Conservation (phyloP, 2,329 filamentous ascomycete species). For the Cadophora sp. region DNA sequence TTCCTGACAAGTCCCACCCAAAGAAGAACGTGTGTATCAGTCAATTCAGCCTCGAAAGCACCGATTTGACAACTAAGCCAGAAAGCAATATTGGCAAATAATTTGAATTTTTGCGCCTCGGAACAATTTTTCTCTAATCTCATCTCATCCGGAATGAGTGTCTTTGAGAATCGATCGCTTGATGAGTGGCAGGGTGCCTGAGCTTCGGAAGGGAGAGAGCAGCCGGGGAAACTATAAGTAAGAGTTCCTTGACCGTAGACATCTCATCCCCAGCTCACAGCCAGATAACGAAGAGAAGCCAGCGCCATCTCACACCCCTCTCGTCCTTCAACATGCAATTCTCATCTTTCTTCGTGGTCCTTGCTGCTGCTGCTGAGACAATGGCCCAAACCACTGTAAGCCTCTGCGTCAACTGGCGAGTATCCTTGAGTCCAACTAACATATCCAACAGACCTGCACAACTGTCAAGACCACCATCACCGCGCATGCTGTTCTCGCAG, state of each 20-base stretch:
- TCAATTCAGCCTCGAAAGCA: background rate
- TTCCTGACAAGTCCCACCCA: background rate
- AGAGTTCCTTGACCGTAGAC: background rate
- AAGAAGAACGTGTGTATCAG: background rate
- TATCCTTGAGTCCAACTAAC: background rate
- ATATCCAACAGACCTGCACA: conserved; percentile 3
- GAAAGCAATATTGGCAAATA: background rate
- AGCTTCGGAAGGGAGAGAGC: background rate
- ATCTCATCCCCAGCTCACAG: background rate
- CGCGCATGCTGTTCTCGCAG: background rate
- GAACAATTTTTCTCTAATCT: background rate
- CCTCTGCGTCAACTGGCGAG: background rate
- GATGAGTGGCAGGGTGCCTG: background rate
- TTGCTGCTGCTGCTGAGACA: conserved; percentile 25
- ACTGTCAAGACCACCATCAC: background rate
- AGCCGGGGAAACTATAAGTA: background rate
- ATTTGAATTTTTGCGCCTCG: background rate
- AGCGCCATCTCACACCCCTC: background rate
- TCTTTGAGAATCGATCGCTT: background rate
- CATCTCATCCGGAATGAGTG: background rate
- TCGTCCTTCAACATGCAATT: conserved; percentile 28
- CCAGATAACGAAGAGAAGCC: background rate
- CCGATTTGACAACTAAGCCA: background rate
- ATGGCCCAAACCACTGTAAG: conserved; percentile 28
- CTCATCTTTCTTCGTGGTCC: conserved; percentile 29